These are phyloP conservation scores for Tolypocladium ovalisporum DNA, from an alignment of 2,329 filamentous ascomycete genomes.

Conservation along the genomic window DNA sequence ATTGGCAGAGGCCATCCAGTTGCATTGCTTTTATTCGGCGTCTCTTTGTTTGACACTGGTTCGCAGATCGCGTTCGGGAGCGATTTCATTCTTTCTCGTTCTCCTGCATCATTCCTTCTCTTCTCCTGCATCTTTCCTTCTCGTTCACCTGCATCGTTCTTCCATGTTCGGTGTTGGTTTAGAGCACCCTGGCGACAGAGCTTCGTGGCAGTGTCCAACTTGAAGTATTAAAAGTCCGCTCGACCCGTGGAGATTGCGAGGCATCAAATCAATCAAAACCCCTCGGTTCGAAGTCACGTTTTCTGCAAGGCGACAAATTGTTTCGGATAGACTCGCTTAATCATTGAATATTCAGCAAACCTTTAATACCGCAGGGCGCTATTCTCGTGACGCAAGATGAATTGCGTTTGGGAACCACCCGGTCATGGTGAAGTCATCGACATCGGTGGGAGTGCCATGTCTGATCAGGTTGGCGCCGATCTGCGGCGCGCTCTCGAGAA, in stretches of 20 bases:
- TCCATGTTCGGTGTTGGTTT: background rate
- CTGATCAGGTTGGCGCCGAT: constrained; percentile 13
- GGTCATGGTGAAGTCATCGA: constrained; percentile 23
- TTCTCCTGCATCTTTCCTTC: no score
- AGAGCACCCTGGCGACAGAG: background rate
- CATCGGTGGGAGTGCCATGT: constrained; percentile 26
- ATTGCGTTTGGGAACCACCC: background rate
- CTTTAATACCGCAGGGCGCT: background rate
- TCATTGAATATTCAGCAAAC: background rate
- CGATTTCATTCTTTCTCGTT: no score
- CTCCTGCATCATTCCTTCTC: no score
- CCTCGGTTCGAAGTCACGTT: no score
- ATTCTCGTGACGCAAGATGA: background rate
- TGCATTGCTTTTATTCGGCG: background rate
- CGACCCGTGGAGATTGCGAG: background rate
- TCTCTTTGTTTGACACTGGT: background rate
- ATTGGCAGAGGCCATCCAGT: background rate
- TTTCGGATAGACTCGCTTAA: background rate
- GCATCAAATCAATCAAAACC: background rate
- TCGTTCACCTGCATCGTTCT: no score
- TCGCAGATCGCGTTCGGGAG: background rate
- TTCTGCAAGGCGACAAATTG: no score
- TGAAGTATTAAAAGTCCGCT: background rate
- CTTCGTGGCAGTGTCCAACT: background rate
- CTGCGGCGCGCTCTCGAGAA: constrained; percentile 15